Percentiles rank a stretch among this genome's conserved stretches.
Evolutionary conservation across 2,329 filamentous ascomycete genomes (phyloP).

Genomic region (Aureobasidium vineae): DNA sequence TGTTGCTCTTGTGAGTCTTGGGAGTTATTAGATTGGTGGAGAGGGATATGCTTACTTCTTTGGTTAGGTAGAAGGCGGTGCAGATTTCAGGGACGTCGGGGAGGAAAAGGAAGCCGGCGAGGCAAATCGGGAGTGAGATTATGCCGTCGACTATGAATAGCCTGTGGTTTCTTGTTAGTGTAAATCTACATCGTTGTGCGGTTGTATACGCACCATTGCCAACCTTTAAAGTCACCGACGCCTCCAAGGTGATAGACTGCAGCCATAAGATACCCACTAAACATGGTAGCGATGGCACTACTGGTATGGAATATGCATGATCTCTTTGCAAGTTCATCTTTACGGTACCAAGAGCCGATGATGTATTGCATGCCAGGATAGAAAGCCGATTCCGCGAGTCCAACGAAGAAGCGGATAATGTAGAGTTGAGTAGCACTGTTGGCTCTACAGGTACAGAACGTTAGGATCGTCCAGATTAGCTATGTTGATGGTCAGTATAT

Average conservation of each 20-base stretch:
- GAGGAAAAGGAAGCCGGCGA: slow-evolving; percentile 51
- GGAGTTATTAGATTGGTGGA: too few relatives aligned
- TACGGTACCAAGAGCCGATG: slow-evolving; percentile 53
- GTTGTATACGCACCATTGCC: not conserved
- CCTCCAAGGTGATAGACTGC: not conserved
- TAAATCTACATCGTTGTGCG: not conserved
- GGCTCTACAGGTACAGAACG: slow-evolving; percentile 38
- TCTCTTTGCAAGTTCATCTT: slow-evolving; percentile 53
- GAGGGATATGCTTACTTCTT: too few relatives aligned
- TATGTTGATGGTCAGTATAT: not conserved
- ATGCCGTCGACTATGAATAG: slow-evolving; percentile 31
- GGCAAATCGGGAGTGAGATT: slow-evolving; percentile 54
- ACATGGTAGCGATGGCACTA: slow-evolving; percentile 47
- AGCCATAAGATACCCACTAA: slow-evolving; percentile 48
- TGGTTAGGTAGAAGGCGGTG: slow-evolving; percentile 50
- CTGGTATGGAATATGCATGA: slow-evolving; percentile 54
- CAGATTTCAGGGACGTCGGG: slow-evolving; percentile 54
- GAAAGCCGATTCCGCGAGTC: slow-evolving; percentile 52
- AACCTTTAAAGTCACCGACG: not conserved
- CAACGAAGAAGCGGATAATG: slow-evolving; percentile 51
- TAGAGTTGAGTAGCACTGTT: slow-evolving; percentile 43
- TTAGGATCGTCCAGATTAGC: slow-evolving; percentile 50
- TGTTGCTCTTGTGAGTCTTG: too few relatives aligned
- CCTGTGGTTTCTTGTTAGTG: not conserved
- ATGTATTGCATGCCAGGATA: slow-evolving; percentile 56